phyloP scores from a whole-genome alignment of 768 basidiomycete genomes.

The Termitomyces sp. region DNA sequence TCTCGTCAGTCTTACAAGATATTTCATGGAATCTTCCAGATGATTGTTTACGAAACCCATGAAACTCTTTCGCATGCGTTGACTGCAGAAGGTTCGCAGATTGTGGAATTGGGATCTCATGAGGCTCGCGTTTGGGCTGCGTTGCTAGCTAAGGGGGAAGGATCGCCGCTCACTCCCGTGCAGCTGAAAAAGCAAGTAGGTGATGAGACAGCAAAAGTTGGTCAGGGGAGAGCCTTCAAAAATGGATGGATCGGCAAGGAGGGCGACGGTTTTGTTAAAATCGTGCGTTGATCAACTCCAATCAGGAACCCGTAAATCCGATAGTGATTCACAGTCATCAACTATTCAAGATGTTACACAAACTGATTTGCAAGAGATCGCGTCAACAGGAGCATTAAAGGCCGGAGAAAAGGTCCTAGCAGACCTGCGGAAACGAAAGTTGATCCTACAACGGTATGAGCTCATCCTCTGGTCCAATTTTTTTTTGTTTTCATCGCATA shows the following conservation, averaged over 20 bases:
- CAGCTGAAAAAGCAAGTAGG: constrained; percentile 77
- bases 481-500: constrained; percentile 5
- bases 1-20: constrained; percentile 4
- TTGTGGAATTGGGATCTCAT: constrained; percentile 82
- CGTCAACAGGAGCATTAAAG: constrained; percentile 65
- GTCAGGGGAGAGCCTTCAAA: constrained; percentile 95
- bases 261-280: constrained; percentile 80
- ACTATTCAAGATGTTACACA: constrained; percentile 74
- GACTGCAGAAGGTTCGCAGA: constrained; percentile 79
- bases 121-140: constrained; percentile 94
- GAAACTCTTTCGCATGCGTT: constrained; percentile 72
- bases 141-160: constrained; percentile 68
- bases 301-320: constrained; percentile 3
- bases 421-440: constrained; percentile 89
- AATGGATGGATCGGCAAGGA: constrained; percentile 96
- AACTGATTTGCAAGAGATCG: constrained; percentile 69
- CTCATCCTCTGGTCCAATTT: not conserved
- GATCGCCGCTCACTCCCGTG: constrained; percentile 57
- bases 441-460: constrained; percentile 74
- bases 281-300: constrained; percentile 50
- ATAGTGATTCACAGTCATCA: constrained; percentile 40
- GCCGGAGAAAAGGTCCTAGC: constrained; percentile 79
- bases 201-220: constrained; percentile 86
- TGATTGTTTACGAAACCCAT: constrained; percentile 78
- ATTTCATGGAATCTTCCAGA: constrained; percentile 42